A percentile compares a stretch with the other conserved stretches of the same genome.
These are phyloP conservation scores for Sanghuangporus sanghuang DNA, from an alignment of 1,284 basidiomycete genomes.

Conservation along the genomic window DNA sequence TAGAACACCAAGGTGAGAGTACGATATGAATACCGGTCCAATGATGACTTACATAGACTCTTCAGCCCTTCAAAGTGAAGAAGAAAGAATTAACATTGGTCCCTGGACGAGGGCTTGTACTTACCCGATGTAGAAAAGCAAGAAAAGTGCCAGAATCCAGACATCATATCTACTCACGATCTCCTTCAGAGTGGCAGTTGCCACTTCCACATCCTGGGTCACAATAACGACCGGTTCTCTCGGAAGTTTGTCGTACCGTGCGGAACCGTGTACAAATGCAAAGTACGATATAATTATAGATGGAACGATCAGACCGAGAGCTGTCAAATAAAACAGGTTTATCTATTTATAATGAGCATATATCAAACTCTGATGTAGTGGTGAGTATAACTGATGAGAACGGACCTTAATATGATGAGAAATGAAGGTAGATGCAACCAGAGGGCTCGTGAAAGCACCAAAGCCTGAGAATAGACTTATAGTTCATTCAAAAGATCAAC, in stretches of 20 bases:
- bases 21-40: neutral
- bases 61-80: constrained; percentile 24
- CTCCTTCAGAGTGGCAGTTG: constrained; percentile 17
- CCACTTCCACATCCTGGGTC: neutral
- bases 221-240: constrained; percentile 6
- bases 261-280: constrained; percentile 11
- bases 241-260: constrained; percentile 12
- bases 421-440: constrained; percentile 29
- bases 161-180: constrained; percentile 26
- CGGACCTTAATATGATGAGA: constrained; percentile 27
- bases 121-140: constrained; percentile 30
- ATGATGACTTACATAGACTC: constrained; percentile 28
- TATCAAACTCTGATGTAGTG: neutral
- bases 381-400: neutral
- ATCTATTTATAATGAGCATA: neutral
- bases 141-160: constrained; percentile 29
- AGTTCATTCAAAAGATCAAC: neutral
- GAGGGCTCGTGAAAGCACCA: constrained; percentile 28
- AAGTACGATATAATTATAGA: constrained; percentile 13
- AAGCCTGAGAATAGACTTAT: constrained; percentile 15
- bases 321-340: constrained; percentile 15
- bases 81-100: neutral
- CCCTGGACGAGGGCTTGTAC: neutral
- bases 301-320: constrained; percentile 9
- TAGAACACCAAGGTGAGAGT: constrained; percentile 10